Percentiles rank a stretch among this genome's conserved stretches.
Conservation (phyloP, 2,329 filamentous ascomycete species). For the Monosporascus sp. region DNA sequence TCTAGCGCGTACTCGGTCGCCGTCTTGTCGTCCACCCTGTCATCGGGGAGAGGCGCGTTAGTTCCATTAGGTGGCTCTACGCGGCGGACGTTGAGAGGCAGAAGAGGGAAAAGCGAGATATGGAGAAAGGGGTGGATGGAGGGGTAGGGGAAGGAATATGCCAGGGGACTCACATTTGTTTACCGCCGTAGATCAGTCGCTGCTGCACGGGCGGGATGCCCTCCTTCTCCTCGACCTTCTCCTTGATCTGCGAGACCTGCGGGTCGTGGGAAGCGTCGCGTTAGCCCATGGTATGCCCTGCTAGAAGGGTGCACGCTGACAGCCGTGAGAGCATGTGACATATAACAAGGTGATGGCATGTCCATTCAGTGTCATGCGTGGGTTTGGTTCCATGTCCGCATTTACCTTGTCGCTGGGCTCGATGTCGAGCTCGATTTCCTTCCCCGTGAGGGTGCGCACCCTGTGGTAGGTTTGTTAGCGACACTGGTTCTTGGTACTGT, state of each 20-base stretch:
- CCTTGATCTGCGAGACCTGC: constrained; percentile 93
- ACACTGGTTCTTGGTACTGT: neutral
- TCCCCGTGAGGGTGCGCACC: constrained; percentile 95
- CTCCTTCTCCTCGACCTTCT: constrained; percentile 98
- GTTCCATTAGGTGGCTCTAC: neutral
- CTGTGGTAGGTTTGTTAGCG: constrained; percentile 38
- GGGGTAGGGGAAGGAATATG: neutral
- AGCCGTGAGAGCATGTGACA: neutral
- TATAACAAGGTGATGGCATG: neutral
- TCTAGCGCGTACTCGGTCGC: constrained; percentile 86
- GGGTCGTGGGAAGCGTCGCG: neutral
- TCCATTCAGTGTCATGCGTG: neutral
- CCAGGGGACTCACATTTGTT: constrained; percentile 73
- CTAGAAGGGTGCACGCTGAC: neutral
- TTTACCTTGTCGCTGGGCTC: constrained; percentile 86
- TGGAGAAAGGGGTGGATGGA: neutral
- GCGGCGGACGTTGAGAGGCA: neutral
- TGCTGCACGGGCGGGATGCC: constrained; percentile 97
- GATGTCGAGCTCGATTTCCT: constrained; percentile 98
- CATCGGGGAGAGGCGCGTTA: neutral
- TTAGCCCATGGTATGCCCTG: neutral
- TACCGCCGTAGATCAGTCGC: constrained; percentile 90
- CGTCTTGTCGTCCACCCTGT: constrained; percentile 90
- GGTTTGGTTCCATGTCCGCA: neutral
- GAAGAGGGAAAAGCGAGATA: neutral